Evolutionary conservation across 108 stramenopile genomes (phyloP), one percentile per base, ranked within the genome.

Genomic region (Conticribra weissflogii): DNA sequence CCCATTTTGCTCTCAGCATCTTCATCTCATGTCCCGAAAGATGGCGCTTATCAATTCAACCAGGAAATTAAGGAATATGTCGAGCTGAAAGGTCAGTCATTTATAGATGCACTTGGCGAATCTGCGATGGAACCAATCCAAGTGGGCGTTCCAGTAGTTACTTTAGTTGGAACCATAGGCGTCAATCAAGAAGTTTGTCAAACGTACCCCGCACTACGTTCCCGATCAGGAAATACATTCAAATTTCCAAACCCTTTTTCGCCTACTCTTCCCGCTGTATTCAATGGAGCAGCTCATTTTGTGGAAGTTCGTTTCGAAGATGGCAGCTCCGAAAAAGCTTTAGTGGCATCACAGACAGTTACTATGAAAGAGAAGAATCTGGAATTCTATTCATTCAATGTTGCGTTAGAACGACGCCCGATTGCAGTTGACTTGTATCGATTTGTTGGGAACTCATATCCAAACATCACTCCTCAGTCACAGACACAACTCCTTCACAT

Each of bases 351-450:
- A 24, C 3, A 51, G 50, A 51, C 9, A 9, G 45, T 46, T 62
- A 19, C 8, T 5, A 9, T 44, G 9, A 18, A 34, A 4, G 34
- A 45, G 23, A 41, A 47, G 22, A 3, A 15, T 15, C 22, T 44
- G 61, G 12, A n/a, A 5, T 62, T 44, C 61, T 62, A 30, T 45
- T 62, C 61, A 22, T 25, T 62, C 61, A 62, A 62, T 41, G 23
- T 62, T 44, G 61, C 32, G 3, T 21, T 62, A 27, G 36, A 62
- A 9, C 28, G 16, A 14, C 61, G 32, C 61, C 61, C 61, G 3
- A 22, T 16, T 7, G 24, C 34, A 16, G 24, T 62, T 5, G 61
- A 36, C 7, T 30, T 62, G 36, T 62, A 45, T 47, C 32, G 61
- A 3, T 62, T 62, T 21, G 22, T 16, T 44, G 45, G n/a, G 5